A percentile compares a stretch with the other conserved stretches of the same genome.
Conservation (phyloP, 805 yeast genomes). For the Phaffomyces opuntiae region DNA sequence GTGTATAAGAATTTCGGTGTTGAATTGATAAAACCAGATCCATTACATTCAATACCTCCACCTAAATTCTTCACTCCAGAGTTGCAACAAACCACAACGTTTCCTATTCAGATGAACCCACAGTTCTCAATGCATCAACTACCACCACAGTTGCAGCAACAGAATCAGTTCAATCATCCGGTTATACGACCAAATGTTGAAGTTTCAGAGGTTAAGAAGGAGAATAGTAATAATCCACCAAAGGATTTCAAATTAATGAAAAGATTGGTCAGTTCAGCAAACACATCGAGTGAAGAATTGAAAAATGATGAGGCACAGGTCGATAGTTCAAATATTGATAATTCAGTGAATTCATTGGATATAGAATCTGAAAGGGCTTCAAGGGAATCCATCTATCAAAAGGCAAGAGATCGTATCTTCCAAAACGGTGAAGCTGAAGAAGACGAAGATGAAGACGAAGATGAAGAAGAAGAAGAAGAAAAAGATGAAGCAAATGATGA, state of each 20-base stretch:
- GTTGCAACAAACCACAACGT: slow-evolving; percentile 6
- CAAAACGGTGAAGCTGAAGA: slow-evolving; percentile 25
- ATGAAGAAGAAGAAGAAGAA: slow-evolving; percentile 13
- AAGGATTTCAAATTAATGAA: slow-evolving; percentile 22
- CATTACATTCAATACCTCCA: slow-evolving; percentile 12
- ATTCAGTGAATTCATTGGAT: slow-evolving; percentile 3
- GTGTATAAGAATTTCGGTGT: slow-evolving; percentile 31
- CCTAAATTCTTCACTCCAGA: slow-evolving; percentile 14
- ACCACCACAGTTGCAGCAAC: background rate
- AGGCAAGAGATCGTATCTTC: slow-evolving; percentile 33
- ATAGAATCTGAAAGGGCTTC: slow-evolving; percentile 31
- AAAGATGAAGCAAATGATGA: slow-evolving; percentile 2
- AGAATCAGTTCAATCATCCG: no score
- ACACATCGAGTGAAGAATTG: background rate
- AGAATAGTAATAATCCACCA: slow-evolving; percentile 2
- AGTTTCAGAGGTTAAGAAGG: background rate
- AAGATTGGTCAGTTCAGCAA: slow-evolving; percentile 7
- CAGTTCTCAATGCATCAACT: background rate
- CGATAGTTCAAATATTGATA: background rate
- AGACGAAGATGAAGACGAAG: slow-evolving; percentile 21
- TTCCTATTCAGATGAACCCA: background rate
- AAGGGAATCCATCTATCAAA: slow-evolving; percentile 37
- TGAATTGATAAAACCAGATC: slow-evolving; percentile 11
- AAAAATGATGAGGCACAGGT: background rate
- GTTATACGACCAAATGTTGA: background rate